Evolutionary conservation across 2,329 filamentous ascomycete species (phyloP).

Genomic region (Kalaharituber pfeilii): DNA sequence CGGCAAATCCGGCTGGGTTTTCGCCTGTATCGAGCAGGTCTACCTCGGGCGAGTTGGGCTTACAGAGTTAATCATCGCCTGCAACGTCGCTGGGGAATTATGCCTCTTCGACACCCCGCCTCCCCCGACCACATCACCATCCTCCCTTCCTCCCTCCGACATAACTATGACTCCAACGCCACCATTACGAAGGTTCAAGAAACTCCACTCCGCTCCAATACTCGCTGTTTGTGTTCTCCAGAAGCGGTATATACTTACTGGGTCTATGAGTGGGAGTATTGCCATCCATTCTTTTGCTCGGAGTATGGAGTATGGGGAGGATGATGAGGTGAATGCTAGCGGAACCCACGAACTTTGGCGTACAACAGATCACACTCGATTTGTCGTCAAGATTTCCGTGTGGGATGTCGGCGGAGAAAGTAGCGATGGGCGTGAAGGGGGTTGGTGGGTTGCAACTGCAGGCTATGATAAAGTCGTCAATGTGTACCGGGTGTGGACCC

Average conservation of each 20-base stretch:
- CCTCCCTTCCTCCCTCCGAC: constrained; percentile 34
- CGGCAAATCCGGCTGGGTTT: no score
- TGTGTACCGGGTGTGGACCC: neutral
- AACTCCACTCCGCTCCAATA: constrained; percentile 18
- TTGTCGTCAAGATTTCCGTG: constrained; percentile 18
- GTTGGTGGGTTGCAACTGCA: constrained; percentile 11
- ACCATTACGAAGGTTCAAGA: constrained; percentile 11
- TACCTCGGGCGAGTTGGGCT: constrained; percentile 5
- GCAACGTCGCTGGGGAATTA: constrained; percentile 24
- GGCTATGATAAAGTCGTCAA: constrained; percentile 13
- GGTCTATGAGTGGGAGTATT: constrained; percentile 19
- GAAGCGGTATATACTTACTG: constrained; percentile 17
- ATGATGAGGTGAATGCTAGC: no score
- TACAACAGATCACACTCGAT: constrained; percentile 17
- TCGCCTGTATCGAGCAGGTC: constrained; percentile 5
- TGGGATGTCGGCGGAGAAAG: constrained; percentile 8
- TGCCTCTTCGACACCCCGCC: constrained; percentile 21
- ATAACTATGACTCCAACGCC: constrained; percentile 7
- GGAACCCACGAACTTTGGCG: constrained; percentile 5
- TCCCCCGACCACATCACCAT: constrained; percentile 23
- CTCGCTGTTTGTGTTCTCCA: constrained; percentile 15
- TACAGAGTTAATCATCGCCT: constrained; percentile 33
- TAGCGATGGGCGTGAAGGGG: constrained; percentile 1
- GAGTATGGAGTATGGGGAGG: neutral
- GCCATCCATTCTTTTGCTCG: constrained; percentile 9